These are phyloP conservation scores for Vitis riparia DNA, from an alignment of 164 flowering plant genomes.

Conservation along the genomic window DNA sequence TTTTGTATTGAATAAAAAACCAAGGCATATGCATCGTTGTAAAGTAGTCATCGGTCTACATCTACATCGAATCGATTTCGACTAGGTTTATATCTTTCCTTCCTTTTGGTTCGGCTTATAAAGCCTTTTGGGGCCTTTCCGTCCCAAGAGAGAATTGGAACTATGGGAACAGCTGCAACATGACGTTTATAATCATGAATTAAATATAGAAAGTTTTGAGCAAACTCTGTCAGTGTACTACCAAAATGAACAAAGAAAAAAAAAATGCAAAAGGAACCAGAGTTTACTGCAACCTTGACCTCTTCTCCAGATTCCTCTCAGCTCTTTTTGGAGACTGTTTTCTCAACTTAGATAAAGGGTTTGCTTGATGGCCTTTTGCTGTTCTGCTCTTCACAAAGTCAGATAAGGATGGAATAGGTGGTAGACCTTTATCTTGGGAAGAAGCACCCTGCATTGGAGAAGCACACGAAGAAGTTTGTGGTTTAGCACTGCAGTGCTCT, in stretches of 20 bases:
- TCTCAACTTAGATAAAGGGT: constrained; percentile 16
- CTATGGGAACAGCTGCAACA: too few species aligned
- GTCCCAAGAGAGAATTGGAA: too few species aligned
- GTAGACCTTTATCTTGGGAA: constrained; percentile 27
- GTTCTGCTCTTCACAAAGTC: constrained; percentile 53
- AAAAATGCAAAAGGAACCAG: neutral
- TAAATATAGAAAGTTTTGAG: too few species aligned
- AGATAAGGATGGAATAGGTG: constrained; percentile 65
- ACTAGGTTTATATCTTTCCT: too few species aligned
- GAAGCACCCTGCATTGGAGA: constrained; percentile 13
- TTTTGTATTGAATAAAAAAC: too few species aligned
- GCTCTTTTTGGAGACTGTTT: constrained; percentile 18
- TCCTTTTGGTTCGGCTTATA: too few species aligned
- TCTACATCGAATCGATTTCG: too few species aligned
- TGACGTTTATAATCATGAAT: too few species aligned
- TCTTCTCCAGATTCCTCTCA: constrained; percentile 39
- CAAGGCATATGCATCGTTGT: too few species aligned
- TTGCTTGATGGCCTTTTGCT: constrained; percentile 14
- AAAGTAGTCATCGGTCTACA: too few species aligned
- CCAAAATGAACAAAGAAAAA: neutral
- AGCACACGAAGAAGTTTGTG: constrained; percentile 12
- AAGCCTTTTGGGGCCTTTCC: too few species aligned
- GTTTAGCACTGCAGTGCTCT: constrained; percentile 4
- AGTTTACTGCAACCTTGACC: constrained; percentile 35
- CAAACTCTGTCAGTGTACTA: too few species aligned